These are phyloP conservation scores for Coniophora puteana DNA, from an alignment of 1,284 basidiomycete species.

Conservation along the genomic window DNA sequence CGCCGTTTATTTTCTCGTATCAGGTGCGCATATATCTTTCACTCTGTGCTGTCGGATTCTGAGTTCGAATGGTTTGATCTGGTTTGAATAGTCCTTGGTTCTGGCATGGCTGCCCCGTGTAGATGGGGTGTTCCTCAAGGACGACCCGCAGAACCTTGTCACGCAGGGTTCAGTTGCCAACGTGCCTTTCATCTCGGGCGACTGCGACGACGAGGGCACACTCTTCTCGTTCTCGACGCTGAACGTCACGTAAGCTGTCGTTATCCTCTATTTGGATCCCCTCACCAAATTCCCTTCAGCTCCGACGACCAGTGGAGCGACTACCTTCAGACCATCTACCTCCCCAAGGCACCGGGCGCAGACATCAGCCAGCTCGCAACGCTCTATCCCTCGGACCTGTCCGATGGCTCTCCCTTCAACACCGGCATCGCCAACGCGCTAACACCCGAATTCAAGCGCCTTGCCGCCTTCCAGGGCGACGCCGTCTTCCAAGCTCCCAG, in stretches of 20 bases:
- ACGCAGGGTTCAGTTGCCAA: conserved; percentile 38
- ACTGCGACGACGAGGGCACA: conserved; percentile 55
- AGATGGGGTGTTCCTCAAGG: conserved; percentile 47
- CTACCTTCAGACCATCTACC: conserved; percentile 32
- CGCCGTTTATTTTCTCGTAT: conserved; percentile 35
- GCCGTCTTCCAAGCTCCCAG: conserved; percentile 51
- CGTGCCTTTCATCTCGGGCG: conserved; percentile 42
- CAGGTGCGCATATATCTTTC: conserved; percentile 29
- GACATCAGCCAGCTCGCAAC: conserved; percentile 30
- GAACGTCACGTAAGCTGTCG: conserved; percentile 37
- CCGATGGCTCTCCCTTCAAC: conserved; percentile 47
- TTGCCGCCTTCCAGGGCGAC: conserved; percentile 51
- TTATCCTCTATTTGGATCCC: background rate
- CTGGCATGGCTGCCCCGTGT: conserved; percentile 46
- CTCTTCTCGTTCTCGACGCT: conserved; percentile 40
- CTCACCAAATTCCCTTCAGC: conserved; percentile 18
- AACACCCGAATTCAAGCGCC: conserved; percentile 49
- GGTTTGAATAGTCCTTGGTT: conserved; percentile 27
- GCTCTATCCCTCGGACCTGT: conserved; percentile 41
- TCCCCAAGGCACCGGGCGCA: conserved; percentile 24
- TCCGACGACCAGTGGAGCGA: conserved; percentile 32
- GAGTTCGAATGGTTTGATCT: background rate
- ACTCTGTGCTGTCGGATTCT: no score
- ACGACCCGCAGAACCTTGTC: conserved; percentile 37
- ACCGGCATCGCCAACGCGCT: conserved; percentile 42